phyloP scores from a whole-genome alignment of 805 yeast species.

The Blastobotrys robertii region DNA sequence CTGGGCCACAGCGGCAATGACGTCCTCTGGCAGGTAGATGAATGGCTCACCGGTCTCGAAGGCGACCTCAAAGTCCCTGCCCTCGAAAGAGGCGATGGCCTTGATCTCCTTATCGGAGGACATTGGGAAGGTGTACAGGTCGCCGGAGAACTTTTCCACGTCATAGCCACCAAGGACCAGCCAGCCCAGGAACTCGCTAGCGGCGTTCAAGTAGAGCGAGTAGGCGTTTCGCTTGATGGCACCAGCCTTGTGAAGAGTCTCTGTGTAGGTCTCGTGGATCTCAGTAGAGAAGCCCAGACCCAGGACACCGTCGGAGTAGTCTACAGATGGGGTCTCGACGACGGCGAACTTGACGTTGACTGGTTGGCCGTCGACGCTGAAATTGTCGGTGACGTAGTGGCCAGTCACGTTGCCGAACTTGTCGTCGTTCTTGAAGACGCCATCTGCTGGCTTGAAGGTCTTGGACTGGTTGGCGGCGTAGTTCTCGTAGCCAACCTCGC shows the following conservation, averaged over 20 bases:
- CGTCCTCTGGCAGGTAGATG: conserved; percentile 7
- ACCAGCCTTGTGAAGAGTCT: too few species aligned
- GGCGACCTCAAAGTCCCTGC: too few species aligned
- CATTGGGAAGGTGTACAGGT: conserved; percentile 32
- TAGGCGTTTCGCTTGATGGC: conserved; percentile 26
- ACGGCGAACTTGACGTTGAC: too few species aligned
- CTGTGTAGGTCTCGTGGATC: too few species aligned
- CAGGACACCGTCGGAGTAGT: too few species aligned
- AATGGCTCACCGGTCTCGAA: conserved; percentile 12
- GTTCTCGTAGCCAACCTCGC: background rate
- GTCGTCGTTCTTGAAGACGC: conserved; percentile 12
- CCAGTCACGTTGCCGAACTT: conserved; percentile 30
- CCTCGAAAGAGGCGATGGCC: too few species aligned
- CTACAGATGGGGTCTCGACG: too few species aligned
- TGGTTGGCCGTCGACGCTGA: too few species aligned
- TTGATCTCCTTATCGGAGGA: conserved; percentile 14
- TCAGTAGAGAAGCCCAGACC: too few species aligned
- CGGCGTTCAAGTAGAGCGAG: conserved; percentile 42
- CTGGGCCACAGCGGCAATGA: conserved; percentile 1
- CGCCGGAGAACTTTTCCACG: conserved; percentile 31
- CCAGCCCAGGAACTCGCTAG: conserved; percentile 19
- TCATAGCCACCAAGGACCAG: conserved; percentile 43
- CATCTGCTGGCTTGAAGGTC: conserved; percentile 10
- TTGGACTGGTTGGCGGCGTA: conserved; percentile 10
- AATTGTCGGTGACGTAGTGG: conserved; percentile 47